These are phyloP conservation scores for Botrytis paeoniae DNA, from an alignment of 2,329 filamentous ascomycete genomes.

Conservation along the genomic window DNA sequence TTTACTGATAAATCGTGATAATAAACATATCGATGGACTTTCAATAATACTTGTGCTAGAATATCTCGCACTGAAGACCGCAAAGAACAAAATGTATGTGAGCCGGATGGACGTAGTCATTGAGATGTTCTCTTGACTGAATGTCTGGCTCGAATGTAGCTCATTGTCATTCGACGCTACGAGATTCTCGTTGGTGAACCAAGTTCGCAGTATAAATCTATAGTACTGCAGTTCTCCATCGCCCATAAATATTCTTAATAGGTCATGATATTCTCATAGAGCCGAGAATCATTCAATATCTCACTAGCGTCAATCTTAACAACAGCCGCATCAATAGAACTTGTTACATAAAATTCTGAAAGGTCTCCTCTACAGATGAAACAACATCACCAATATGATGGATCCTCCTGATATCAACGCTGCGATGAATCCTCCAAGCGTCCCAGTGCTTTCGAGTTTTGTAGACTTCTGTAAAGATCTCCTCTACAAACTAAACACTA, in stretches of 20 bases:
- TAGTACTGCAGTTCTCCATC: not conserved
- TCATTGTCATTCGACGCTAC: not conserved
- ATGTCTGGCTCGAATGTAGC: not conserved
- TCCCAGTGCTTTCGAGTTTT: not conserved
- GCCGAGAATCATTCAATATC: not conserved
- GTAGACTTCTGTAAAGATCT: not conserved
- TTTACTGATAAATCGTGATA: not conserved
- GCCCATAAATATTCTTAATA: not conserved
- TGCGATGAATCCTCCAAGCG: not conserved
- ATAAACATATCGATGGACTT: not conserved
- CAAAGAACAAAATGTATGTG: not conserved
- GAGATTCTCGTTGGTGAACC: not conserved
- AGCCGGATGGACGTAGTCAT: not conserved
- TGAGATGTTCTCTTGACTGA: not conserved
- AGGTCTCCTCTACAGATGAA: not conserved
- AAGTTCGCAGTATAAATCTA: not conserved
- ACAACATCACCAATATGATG: accelerated
- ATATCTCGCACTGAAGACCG: not conserved
- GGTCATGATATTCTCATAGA: not conserved
- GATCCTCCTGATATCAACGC: not conserved
- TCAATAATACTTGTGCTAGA: not conserved
- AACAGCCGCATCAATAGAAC: not conserved
- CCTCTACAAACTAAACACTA: not conserved
- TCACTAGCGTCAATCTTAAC: not conserved
- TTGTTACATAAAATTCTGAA: not conserved